Evolutionary conservation across 2,329 filamentous ascomycete species (phyloP).

Genomic region (Achaetomium macrosporum): DNA sequence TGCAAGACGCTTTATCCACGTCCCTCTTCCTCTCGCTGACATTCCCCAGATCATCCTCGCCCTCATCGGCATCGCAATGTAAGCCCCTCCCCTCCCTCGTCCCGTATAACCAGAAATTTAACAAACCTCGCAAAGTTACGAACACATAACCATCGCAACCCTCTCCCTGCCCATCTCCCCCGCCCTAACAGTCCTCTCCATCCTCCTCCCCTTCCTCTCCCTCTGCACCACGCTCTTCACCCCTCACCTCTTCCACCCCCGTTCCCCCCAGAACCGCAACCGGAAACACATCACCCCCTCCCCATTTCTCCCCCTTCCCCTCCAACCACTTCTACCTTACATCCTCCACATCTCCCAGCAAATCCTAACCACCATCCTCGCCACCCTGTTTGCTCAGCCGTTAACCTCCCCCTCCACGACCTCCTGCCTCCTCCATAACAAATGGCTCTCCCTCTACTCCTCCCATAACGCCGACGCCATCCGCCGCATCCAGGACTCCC

Average conservation of each 20-base stretch:
- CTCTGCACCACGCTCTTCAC: slow-evolving; percentile 34
- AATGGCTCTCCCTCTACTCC: slow-evolving; percentile 51
- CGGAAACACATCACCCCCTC: slow-evolving; percentile 22
- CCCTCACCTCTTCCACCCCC: slow-evolving; percentile 28
- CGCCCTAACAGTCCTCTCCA: slow-evolving; percentile 32
- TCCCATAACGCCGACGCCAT: slow-evolving; percentile 46
- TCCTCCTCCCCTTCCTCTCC: slow-evolving; percentile 37
- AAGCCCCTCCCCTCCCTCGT: slow-evolving; percentile 30
- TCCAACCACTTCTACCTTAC: background rate
- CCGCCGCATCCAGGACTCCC: slow-evolving; percentile 56
- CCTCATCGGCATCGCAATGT: slow-evolving; percentile 24
- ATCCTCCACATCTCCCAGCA: slow-evolving; percentile 33
- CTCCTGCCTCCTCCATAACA: slow-evolving; percentile 48
- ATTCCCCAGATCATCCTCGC: slow-evolving; percentile 20
- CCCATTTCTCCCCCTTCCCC: slow-evolving; percentile 34
- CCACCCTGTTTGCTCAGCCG: slow-evolving; percentile 39
- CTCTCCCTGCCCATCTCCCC: slow-evolving; percentile 39
- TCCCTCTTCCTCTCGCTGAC: background rate
- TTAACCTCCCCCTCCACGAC: slow-evolving; percentile 33
- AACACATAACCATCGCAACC: slow-evolving; percentile 34
- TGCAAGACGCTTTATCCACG: background rate
- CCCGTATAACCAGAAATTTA: background rate
- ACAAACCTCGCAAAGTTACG: slow-evolving; percentile 28
- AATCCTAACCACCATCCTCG: slow-evolving; percentile 31
- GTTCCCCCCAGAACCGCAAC: slow-evolving; percentile 13